Conservation (phyloP, 2,329 filamentous ascomycete genomes). For the Ilyonectria robusta region DNA sequence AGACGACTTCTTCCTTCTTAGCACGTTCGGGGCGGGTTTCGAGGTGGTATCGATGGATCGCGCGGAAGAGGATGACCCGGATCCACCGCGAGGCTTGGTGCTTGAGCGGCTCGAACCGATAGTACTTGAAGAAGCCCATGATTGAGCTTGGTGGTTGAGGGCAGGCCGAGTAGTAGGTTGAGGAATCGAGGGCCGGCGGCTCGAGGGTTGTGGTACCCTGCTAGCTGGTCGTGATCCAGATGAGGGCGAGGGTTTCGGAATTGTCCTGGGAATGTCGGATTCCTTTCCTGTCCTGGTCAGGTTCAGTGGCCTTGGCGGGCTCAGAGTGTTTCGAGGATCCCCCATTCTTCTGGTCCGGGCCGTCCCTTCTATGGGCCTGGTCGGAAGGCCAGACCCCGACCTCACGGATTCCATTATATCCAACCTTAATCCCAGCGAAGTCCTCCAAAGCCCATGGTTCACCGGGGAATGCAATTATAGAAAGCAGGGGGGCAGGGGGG, state of each 20-base stretch:
- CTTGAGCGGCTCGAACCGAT: slow-evolving; percentile 51
- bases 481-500: slow-evolving; percentile 10
- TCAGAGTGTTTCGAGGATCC: slow-evolving; percentile 38
- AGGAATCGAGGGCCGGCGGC: slow-evolving; percentile 45
- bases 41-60: slow-evolving; percentile 52
- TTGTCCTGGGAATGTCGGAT: slow-evolving; percentile 37
- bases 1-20: slow-evolving; percentile 66
- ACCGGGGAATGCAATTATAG: slow-evolving; percentile 6
- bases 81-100: slow-evolving; percentile 50
- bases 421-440: slow-evolving; percentile 44
- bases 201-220: slow-evolving; percentile 43
- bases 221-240: slow-evolving; percentile 35
- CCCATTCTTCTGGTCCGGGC: slow-evolving; percentile 48
- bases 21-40: slow-evolving; percentile 57
- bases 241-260: slow-evolving; percentile 35
- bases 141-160: slow-evolving; percentile 59
- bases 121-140: slow-evolving; percentile 57
- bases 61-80: slow-evolving; percentile 53
- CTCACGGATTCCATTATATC: slow-evolving; percentile 61
- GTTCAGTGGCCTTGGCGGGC: slow-evolving; percentile 43
- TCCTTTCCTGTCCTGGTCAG: slow-evolving; percentile 40
- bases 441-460: slow-evolving; percentile 42
- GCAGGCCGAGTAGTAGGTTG: slow-evolving; percentile 39
- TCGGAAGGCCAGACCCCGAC: slow-evolving; percentile 57
- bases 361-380: slow-evolving; percentile 55